Evolutionary conservation across 441 rosid genomes (phyloP).

Genomic region (Euphorbia corollata): DNA sequence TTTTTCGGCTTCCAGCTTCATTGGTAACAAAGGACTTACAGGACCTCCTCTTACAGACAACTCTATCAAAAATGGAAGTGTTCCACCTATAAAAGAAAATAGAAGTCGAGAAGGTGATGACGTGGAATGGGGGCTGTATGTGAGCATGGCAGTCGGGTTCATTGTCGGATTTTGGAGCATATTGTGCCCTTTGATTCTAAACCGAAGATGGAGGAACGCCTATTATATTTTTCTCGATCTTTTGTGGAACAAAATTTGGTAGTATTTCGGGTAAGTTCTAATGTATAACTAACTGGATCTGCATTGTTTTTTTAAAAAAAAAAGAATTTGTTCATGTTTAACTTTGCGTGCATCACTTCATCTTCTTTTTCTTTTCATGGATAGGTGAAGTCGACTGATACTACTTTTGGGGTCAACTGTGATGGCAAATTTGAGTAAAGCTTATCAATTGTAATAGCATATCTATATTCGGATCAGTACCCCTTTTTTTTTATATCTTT

Average conservation of each 20-base stretch:
- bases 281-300: too few relatives aligned
- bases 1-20: constrained; percentile 12
- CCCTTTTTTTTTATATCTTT: too few relatives aligned
- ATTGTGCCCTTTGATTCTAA: neutral
- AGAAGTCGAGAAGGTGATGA: neutral
- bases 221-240: neutral
- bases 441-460: too few relatives aligned
- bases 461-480: too few relatives aligned
- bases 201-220: neutral
- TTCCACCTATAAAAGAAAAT: neutral
- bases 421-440: too few relatives aligned
- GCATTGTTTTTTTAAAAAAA: too few relatives aligned
- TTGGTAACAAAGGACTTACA: constrained; percentile 22
- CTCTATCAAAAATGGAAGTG: neutral
- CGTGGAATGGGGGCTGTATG: constrained; percentile 8
- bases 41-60: constrained; percentile 21
- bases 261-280: neutral
- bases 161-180: constrained; percentile 21
- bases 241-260: constrained; percentile 1
- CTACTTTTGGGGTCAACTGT: neutral
- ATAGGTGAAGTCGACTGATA: neutral
- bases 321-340: too few relatives aligned
- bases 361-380: too few relatives aligned
- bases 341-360: too few relatives aligned
- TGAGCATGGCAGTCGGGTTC: constrained; percentile 17